Conservation (phyloP, 495 filamentous ascomycete genomes). For the Podospora sp. region DNA sequence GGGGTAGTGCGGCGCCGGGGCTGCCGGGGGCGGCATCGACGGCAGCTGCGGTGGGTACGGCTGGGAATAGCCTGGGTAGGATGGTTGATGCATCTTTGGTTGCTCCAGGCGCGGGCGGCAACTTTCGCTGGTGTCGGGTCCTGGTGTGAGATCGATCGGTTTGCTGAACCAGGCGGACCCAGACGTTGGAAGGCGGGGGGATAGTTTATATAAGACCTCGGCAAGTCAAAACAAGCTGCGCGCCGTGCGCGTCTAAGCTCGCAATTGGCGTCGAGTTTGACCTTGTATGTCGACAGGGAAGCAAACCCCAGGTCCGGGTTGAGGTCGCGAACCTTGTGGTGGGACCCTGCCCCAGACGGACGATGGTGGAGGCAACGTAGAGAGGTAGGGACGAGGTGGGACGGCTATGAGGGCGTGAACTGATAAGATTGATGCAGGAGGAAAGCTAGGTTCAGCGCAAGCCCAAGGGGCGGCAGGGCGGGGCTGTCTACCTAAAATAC, state of each 20-base stretch:
- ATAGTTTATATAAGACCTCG: neutral
- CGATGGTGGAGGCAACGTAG: neutral
- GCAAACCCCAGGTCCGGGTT: neutral
- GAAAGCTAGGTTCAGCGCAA: neutral
- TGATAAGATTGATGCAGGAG: constrained; percentile 8
- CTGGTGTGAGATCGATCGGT: neutral
- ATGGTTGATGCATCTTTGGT: constrained; percentile 18
- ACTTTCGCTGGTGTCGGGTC: neutral
- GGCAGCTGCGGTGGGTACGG: constrained; percentile 35
- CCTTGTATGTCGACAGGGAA: neutral
- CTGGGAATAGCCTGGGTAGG: constrained; percentile 25
- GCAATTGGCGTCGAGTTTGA: neutral
- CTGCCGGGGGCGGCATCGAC: constrained; percentile 32
- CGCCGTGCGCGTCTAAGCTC: neutral
- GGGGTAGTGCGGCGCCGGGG: constrained; percentile 23
- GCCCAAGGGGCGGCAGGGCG: neutral
- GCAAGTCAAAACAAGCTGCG: neutral
- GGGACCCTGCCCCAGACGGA: neutral
- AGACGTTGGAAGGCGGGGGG: neutral
- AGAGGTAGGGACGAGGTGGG: neutral
- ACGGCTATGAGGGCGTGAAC: neutral
- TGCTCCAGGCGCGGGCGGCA: neutral
- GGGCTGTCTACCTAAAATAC: constrained; percentile 2
- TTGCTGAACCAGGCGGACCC: neutral
- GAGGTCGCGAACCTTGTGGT: neutral